phyloP scores from a whole-genome alignment of 306 rosid genomes.

The Hippophae gyantsensis region DNA sequence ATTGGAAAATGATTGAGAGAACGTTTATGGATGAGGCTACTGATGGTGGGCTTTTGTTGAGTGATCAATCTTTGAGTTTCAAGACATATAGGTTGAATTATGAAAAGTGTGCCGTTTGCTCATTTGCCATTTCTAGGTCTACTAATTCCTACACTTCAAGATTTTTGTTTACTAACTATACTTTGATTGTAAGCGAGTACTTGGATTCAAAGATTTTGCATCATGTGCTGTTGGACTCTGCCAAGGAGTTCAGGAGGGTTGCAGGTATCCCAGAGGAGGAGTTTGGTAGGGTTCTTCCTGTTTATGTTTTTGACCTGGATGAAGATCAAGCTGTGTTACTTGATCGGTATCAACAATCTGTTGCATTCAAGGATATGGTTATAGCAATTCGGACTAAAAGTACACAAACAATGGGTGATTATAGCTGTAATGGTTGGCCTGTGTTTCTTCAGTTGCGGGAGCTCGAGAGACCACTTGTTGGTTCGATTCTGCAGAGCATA shows the following conservation, averaged over 20 bases:
- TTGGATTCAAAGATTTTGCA: slow-evolving; percentile 86
- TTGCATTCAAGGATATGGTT: slow-evolving; percentile 90
- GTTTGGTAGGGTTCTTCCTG: slow-evolving; percentile 63
- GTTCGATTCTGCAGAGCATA: slow-evolving; percentile 90
- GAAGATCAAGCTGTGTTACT: slow-evolving; percentile 38
- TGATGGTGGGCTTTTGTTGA: slow-evolving; percentile 48
- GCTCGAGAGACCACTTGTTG: slow-evolving; percentile 84
- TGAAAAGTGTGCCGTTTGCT: slow-evolving; percentile 48
- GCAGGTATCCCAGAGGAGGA: slow-evolving; percentile 64
- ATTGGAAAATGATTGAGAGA: slow-evolving; percentile 59
- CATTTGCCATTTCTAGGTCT: slow-evolving; percentile 64
- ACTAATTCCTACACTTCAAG: slow-evolving; percentile 74
- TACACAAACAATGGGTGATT: slow-evolving; percentile 87
- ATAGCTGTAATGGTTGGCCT: slow-evolving; percentile 76
- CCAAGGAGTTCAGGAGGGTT: slow-evolving; percentile 54
- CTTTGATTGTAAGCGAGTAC: slow-evolving; percentile 90
- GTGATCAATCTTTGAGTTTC: slow-evolving; percentile 61
- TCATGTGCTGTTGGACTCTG: slow-evolving; percentile 64
- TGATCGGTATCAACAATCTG: slow-evolving; percentile 85
- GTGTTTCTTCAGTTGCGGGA: slow-evolving; percentile 64
- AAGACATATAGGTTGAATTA: slow-evolving; percentile 36
- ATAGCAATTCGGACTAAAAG: slow-evolving; percentile 82
- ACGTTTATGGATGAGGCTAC: slow-evolving; percentile 48
- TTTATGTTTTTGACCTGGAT: slow-evolving; percentile 86
- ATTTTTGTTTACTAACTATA: slow-evolving; percentile 78